Percentiles rank a stretch among this genome's conserved stretches.
phyloP scores from a whole-genome alignment of 1,284 basidiomycete species.

The Bjerkandera adusta region DNA sequence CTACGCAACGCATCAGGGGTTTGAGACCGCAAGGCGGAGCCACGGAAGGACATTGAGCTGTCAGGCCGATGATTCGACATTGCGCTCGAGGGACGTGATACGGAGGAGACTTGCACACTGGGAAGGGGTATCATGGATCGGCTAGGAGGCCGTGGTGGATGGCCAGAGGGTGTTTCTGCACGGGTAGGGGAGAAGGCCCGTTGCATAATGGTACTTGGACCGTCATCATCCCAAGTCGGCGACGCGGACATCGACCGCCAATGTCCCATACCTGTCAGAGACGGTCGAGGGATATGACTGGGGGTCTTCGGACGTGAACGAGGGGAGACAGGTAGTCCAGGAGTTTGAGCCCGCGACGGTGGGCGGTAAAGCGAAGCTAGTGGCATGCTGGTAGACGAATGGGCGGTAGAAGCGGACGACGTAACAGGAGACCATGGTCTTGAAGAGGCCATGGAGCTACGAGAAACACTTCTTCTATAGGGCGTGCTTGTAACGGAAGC shows the following conservation, averaged over 20 bases:
- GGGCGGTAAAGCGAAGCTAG: slow-evolving; percentile 30
- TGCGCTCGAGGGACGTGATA: slow-evolving; percentile 67
- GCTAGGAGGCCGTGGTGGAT: slow-evolving; percentile 71
- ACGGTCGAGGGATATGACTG: slow-evolving; percentile 68
- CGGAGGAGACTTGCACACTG: slow-evolving; percentile 63
- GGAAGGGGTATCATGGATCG: slow-evolving; percentile 78
- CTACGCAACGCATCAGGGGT: slow-evolving; percentile 63
- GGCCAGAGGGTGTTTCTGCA: slow-evolving; percentile 38
- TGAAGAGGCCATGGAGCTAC: slow-evolving; percentile 74
- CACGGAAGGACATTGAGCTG: slow-evolving; percentile 50
- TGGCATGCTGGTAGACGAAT: slow-evolving; percentile 46
- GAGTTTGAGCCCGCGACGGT: slow-evolving; percentile 36
- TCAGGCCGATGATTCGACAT: slow-evolving; percentile 66
- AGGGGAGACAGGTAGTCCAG: slow-evolving; percentile 24
- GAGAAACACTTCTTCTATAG: slow-evolving; percentile 62
- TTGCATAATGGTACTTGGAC: slow-evolving; percentile 43
- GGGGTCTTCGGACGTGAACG: slow-evolving; percentile 58
- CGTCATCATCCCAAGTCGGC: slow-evolving; percentile 49
- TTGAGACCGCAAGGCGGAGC: slow-evolving; percentile 51
- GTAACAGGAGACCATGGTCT: slow-evolving; percentile 77
- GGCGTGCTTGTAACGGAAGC: slow-evolving; percentile 34
- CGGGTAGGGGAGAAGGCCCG: slow-evolving; percentile 66
- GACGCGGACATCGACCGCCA: slow-evolving; percentile 48
- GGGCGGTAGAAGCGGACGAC: slow-evolving; percentile 67
- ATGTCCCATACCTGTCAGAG: slow-evolving; percentile 28